These are phyloP conservation scores for Trapa incisa DNA, from an alignment of 345 rosid species.

Conservation along the genomic window DNA sequence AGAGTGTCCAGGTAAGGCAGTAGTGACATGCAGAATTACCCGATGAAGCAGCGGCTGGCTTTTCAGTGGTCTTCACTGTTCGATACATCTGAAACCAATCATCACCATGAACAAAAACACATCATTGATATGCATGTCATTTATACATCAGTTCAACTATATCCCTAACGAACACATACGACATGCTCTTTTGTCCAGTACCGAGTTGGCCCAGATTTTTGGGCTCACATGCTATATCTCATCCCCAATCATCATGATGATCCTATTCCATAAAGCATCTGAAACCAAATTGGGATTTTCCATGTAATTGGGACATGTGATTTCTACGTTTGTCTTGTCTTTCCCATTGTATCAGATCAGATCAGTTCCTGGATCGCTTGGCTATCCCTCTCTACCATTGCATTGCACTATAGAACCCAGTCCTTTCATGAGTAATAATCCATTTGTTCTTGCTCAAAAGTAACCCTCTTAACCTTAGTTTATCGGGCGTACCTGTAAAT, in stretches of 20 bases:
- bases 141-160: not conserved
- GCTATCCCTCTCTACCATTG: not conserved
- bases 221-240: too few species aligned
- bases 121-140: not conserved
- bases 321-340: constrained; percentile 41
- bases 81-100: constrained; percentile 60
- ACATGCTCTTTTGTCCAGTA: too few species aligned
- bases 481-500: constrained; percentile 51
- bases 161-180: not conserved
- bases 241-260: constrained; percentile 46
- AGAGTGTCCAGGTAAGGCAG: not conserved
- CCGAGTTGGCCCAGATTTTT: too few species aligned
- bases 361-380: not conserved
- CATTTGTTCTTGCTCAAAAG: constrained; percentile 22
- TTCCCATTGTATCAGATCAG: constrained; percentile 6
- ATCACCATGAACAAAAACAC: not conserved
- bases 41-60: constrained; percentile 70
- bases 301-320: constrained; percentile 64
- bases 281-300: constrained; percentile 23
- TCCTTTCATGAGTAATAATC: constrained; percentile 15
- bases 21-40: constrained; percentile 27
- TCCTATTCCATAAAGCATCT: constrained; percentile 20
- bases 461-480: constrained; percentile 5
- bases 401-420: not conserved
- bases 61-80: constrained; percentile 82